phyloP scores from a whole-genome alignment of 2,329 filamentous ascomycete species.

The Ceratocystis harringtonii region DNA sequence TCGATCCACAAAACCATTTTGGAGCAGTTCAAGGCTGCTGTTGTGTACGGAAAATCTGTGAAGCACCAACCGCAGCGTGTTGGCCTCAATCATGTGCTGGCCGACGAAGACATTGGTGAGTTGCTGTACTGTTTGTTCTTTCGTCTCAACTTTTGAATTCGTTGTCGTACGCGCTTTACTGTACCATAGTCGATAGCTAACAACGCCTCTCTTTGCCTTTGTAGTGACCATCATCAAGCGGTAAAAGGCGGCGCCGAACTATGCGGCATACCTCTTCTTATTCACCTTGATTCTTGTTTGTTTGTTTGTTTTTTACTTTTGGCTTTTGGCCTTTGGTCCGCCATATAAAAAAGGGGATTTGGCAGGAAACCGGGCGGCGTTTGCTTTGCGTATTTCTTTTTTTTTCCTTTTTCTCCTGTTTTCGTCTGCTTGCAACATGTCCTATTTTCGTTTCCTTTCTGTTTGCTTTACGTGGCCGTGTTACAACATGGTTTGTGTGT shows the following conservation, averaged over 20 bases:
- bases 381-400: neutral
- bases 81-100: constrained; percentile 77
- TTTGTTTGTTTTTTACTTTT: constrained; percentile 1
- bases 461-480: neutral
- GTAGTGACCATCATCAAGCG: constrained; percentile 17
- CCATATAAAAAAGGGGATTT: constrained; percentile 1
- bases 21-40: constrained; percentile 86
- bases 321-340: neutral
- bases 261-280: neutral
- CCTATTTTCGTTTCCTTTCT: neutral
- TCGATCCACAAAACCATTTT: constrained; percentile 91
- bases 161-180: neutral
- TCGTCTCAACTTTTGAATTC: neutral
- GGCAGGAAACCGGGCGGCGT: constrained; percentile 8
- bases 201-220: neutral
- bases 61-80: constrained; percentile 98
- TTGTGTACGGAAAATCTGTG: constrained; percentile 94
- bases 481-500: neutral
- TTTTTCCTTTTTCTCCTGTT: neutral
- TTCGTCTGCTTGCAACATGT: neutral
- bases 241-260: neutral
- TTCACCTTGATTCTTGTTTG: neutral
- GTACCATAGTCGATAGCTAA: neutral
- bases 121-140: neutral
- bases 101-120: constrained; percentile 86